Evolutionary conservation across 2,329 filamentous ascomycete species (phyloP), one percentile per base, ranked within the genome.

Genomic region (Nannizzia gypsea): DNA sequence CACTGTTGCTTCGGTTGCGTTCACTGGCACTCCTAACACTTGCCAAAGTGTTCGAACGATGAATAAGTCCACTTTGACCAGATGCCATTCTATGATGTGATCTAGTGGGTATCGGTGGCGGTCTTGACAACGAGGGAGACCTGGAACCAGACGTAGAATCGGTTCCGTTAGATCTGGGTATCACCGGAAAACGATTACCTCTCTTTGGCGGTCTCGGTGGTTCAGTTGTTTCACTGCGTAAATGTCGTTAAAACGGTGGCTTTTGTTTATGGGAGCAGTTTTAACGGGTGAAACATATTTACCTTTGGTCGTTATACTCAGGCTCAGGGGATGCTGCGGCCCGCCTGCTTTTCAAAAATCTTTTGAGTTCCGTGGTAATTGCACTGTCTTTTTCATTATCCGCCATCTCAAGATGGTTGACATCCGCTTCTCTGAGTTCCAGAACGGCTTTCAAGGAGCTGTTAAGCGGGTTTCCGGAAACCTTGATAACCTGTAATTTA

Each of bases 401-500:
- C 26, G 78, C 79, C 66, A 80, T 75, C 17, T 77, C 74, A 38
- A 77, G 76, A 11, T 73, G 64, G 73, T 80, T 81, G 31, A 85
- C 80, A 66, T 89, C 86, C 60, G 78, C 82, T 66, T 88, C 85
- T 63, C 83, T 83, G 9, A 82, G 75, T 65, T 86, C 83, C 26
- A 90, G 72, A 13, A 87, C 79, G 64, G 87, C 84, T 66, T 81
- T 83, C 15, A 89, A 86, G 2, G 90, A 90, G 66, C 92, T 92
- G 61, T 81, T 82, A 61, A 96, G 82, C 6, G 89, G 89, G 66
- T 96, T 96, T 52, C 90, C 90, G 61, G 92, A 88, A 38, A 96
- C 83, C 72, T 95, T 96, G 60, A 97, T 79, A 65, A 95, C 88
- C 70, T 92, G 89, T 61, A 97, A 76, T 59, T 90, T 93, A 60